A percentile compares a stretch with the other conserved stretches of the same genome.
Conservation (phyloP, 2,329 filamentous ascomycete genomes). For the Trichophyton schoenleinii region DNA sequence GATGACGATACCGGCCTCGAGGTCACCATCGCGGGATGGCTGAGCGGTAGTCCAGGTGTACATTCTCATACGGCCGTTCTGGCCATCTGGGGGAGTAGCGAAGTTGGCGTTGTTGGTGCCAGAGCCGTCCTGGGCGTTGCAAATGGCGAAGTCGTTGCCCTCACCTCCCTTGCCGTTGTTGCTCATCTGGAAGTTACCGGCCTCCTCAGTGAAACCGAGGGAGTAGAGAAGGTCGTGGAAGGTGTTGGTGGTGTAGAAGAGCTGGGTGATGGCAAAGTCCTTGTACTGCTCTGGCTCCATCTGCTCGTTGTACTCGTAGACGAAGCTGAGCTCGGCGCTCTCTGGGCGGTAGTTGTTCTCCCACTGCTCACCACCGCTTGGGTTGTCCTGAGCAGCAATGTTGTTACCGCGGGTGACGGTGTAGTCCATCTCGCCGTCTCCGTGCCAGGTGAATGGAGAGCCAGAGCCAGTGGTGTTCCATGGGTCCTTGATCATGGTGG, state of each 20-base stretch:
- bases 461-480: conserved; percentile 6
- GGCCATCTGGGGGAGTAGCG: conserved; percentile 12
- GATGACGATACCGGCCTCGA: conserved; percentile 12
- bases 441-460: conserved; percentile 10
- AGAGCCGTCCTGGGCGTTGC: conserved; percentile 12
- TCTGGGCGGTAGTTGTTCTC: conserved; percentile 13
- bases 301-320: conserved; percentile 8
- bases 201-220: conserved; percentile 10
- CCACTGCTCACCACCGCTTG: conserved; percentile 7
- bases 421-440: conserved; percentile 7
- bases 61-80: conserved; percentile 12
- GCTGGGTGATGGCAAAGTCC: conserved; percentile 11
- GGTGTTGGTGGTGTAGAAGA: conserved; percentile 11
- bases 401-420: conserved; percentile 11
- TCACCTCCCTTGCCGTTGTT: conserved; percentile 10
- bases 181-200: conserved; percentile 11
- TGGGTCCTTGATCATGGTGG: conserved; percentile 7
- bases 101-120: conserved; percentile 13
- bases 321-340: conserved; percentile 6
- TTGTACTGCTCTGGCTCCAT: conserved; percentile 7
- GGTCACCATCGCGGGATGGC: conserved; percentile 10
- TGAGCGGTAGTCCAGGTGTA: conserved; percentile 11
- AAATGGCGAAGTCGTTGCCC: conserved; percentile 10
- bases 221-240: conserved; percentile 10
- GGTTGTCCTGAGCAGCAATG: conserved; percentile 10